Percentiles rank a stretch among this genome's conserved stretches.
Evolutionary conservation across 2,329 filamentous ascomycete genomes (phyloP).

Genomic region (Paramyrothecium sp.): DNA sequence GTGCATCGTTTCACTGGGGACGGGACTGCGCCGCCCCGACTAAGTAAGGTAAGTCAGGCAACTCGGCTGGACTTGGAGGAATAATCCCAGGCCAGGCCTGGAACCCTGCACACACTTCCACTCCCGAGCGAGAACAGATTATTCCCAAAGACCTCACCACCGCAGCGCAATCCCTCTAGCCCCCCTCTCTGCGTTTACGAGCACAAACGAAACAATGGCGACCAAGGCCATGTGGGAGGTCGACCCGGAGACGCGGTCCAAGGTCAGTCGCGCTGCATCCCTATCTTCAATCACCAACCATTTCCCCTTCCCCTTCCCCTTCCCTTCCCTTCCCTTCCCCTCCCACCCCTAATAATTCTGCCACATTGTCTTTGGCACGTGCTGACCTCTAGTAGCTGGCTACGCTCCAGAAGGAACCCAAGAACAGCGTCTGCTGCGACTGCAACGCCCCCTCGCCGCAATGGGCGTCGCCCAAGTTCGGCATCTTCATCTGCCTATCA

Average conservation of each 20-base stretch:
- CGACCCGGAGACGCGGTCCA: conserved; percentile 93
- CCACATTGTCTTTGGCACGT: conserved; percentile 6
- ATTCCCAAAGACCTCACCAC: too few relatives aligned
- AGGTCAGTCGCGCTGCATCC: conserved; percentile 54
- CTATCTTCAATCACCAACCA: not conserved
- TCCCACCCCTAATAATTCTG: conserved; percentile 1
- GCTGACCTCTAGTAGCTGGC: conserved; percentile 61
- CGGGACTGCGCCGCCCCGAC: not conserved
- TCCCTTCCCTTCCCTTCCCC: conserved; percentile 1
- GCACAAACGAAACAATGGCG: conserved; percentile 41
- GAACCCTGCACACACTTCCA: too few relatives aligned
- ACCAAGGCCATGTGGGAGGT: conserved; percentile 96
- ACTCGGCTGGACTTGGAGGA: too few relatives aligned
- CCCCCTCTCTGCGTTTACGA: too few relatives aligned
- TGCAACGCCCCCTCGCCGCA: conserved; percentile 94
- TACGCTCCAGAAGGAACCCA: conserved; percentile 84
- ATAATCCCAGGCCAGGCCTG: too few relatives aligned
- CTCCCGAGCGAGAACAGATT: too few relatives aligned
- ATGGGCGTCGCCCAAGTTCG: conserved; percentile 97
- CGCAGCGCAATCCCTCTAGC: too few relatives aligned
- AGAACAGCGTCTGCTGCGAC: conserved; percentile 91
- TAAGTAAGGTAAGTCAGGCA: not conserved
- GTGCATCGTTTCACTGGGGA: not conserved
- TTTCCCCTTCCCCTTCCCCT: conserved; percentile 7
- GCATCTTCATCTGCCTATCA: conserved; percentile 96